Percentiles rank a stretch among this genome's conserved stretches.
phyloP scores from a whole-genome alignment of 2,329 filamentous ascomycete species.

The Ceratocystis eucalypticola region DNA sequence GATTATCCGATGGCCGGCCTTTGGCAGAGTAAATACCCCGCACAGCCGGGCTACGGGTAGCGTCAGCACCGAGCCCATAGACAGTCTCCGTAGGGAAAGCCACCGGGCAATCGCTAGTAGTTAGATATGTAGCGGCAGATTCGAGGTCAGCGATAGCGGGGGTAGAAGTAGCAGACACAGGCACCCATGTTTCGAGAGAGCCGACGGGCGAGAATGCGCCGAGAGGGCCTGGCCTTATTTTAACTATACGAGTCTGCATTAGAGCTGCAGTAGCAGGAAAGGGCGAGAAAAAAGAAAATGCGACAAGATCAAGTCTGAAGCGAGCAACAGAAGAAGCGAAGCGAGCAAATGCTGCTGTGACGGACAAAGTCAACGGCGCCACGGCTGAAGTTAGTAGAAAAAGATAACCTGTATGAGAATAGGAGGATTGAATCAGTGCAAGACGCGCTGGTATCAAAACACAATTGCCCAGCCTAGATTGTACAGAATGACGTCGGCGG shows the following conservation, averaged over 20 bases:
- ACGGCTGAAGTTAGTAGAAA: neutral
- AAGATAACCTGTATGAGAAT: neutral
- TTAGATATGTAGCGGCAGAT: constrained; percentile 53
- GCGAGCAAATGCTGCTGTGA: neutral
- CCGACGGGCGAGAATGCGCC: constrained; percentile 28
- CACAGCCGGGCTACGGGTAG: constrained; percentile 70
- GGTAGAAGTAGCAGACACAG: constrained; percentile 21
- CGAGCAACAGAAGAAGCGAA: neutral
- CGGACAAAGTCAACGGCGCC: constrained; percentile 5
- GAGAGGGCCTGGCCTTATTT: constrained; percentile 26
- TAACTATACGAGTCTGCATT: constrained; percentile 32
- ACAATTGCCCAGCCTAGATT: neutral
- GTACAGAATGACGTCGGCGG: constrained; percentile 6
- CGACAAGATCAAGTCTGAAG: constrained; percentile 6
- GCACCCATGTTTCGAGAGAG: constrained; percentile 32
- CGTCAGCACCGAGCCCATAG: constrained; percentile 92
- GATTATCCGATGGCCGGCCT: constrained; percentile 82
- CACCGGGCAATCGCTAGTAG: constrained; percentile 57
- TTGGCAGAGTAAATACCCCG: constrained; percentile 88
- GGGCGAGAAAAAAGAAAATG: neutral
- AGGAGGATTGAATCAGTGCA: neutral
- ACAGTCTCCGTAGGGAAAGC: constrained; percentile 97
- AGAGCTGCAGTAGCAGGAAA: neutral
- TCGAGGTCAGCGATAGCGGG: constrained; percentile 34
- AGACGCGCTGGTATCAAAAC: neutral